Evolutionary conservation across 1,284 basidiomycete genomes (phyloP), one percentile per base, ranked within the genome.

Genomic region (Farysia itapuensis): DNA sequence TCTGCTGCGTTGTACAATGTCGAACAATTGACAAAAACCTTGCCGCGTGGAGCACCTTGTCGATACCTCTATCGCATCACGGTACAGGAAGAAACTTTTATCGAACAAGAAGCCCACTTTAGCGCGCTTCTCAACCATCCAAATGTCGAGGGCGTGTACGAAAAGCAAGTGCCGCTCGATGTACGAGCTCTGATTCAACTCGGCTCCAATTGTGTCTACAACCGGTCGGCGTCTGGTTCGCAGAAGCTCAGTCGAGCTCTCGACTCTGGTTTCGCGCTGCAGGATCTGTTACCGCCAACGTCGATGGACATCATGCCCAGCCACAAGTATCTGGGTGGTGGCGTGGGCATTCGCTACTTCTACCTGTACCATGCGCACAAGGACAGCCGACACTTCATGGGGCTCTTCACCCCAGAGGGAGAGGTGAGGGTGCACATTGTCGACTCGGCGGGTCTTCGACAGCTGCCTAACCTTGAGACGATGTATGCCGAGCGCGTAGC

Each of bases 81-180:
- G 1, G 90, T 95, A 22, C 82, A 86, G 28, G 95, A 98, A 76
- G 86, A 87, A 4, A 78, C 86, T 13, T 99, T 87, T 76, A 81
- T 88, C 24, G 85, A 89, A 32, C 88, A 88, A 21, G 87, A 91
- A 66, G 86, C 89, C 44, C 89, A 95, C 74, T 97, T 97, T 72
- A 87, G 90, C 24, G 86, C 90, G 68, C 81, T 98, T 41, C 89
- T 86, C 56, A 96, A 95, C 75, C 89, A 94, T 69, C 89, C 93
- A 0, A 92, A 90, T 72, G 90, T 97, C 7, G 92, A 97, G 64
- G 92, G 91, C 2, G 88, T 96, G 2, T 99, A 88, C 72, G 95
- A 99, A 79, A 82, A 88, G 28, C 90, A 97, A 81, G 82, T 99
- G 11, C 91, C 95, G 2, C 82, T 95, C 11, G 79, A 88, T 31